Percentiles rank a stretch among this genome's conserved stretches.
These are phyloP conservation scores for Simmondsia chinensis DNA, from an alignment of 148 eudicot genomes.

Conservation along the genomic window DNA sequence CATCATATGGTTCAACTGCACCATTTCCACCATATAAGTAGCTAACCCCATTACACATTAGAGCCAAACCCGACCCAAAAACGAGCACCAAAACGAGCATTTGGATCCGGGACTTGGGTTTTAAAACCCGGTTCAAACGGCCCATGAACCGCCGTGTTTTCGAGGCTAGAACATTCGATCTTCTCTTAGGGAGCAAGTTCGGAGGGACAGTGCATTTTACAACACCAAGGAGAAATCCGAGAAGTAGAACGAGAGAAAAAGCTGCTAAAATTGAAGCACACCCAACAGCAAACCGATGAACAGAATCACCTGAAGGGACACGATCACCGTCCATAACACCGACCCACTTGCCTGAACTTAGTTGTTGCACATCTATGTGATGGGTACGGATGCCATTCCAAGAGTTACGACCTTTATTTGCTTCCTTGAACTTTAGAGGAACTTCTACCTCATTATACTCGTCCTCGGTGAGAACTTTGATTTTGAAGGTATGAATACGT, in stretches of 20 bases:
- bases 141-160: slow-evolving; percentile 45
- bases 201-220: slow-evolving; percentile 69
- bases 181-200: slow-evolving; percentile 86
- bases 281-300: slow-evolving; percentile 48
- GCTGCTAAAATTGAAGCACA: slow-evolving; percentile 45
- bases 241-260: slow-evolving; percentile 32
- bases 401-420: slow-evolving; percentile 61
- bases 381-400: slow-evolving; percentile 92
- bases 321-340: slow-evolving; percentile 87
- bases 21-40: slow-evolving; percentile 76
- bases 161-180: slow-evolving; percentile 38
- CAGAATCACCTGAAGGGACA: slow-evolving; percentile 73
- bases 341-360: slow-evolving; percentile 71
- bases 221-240: slow-evolving; percentile 67
- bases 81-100: slow-evolving; percentile 37
- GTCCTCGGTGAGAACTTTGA: slow-evolving; percentile 48
- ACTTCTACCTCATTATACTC: slow-evolving; percentile 79
- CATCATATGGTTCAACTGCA: slow-evolving; percentile 66
- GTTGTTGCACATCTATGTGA: slow-evolving; percentile 79
- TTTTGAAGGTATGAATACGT: slow-evolving; percentile 54
- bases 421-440: slow-evolving; percentile 42
- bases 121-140: slow-evolving; percentile 63
- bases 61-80: slow-evolving; percentile 29
- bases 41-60: slow-evolving; percentile 51
- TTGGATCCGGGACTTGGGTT: slow-evolving; percentile 43